A percentile compares a stretch with the other conserved stretches of the same genome.
phyloP scores from a whole-genome alignment of 352 stramenopile genomes.

The Globisporangium polare region DNA sequence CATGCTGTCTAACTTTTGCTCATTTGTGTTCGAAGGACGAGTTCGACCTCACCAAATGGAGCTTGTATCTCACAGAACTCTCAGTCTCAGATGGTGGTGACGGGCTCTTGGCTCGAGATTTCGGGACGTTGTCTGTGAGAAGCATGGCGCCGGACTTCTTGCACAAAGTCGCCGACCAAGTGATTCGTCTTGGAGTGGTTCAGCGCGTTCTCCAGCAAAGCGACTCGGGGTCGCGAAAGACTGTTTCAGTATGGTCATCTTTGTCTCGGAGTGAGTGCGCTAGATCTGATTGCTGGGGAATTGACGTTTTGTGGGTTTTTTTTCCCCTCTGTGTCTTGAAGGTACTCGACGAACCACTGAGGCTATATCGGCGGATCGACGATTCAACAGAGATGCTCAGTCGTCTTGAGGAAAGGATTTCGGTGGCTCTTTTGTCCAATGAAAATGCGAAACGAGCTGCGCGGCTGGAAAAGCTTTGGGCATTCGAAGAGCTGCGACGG shows the following conservation, averaged over 20 bases:
- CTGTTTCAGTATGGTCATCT: conserved; percentile 1
- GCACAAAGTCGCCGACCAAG: conserved; percentile 12
- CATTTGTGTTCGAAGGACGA: conserved; percentile 27
- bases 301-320: not conserved
- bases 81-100: conserved; percentile 24
- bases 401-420: conserved; percentile 6
- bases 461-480: not conserved
- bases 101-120: conserved; percentile 22
- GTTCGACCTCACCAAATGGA: conserved; percentile 42
- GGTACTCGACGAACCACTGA: conserved; percentile 7
- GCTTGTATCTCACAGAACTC: conserved; percentile 27
- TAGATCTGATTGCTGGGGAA: not conserved
- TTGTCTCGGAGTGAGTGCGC: not conserved
- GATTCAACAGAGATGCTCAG: not conserved
- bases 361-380: not conserved
- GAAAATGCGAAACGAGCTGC: not conserved
- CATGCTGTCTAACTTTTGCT: not conserved
- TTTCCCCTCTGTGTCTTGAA: not conserved
- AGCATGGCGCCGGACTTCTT: conserved; percentile 41
- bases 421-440: not conserved
- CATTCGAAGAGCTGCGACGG: not conserved
- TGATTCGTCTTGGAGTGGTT: conserved; percentile 33
- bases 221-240: not conserved
- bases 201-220: conserved; percentile 33
- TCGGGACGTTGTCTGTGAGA: conserved; percentile 2